Percentiles rank a stretch among this genome's conserved stretches.
Evolutionary conservation across 1,139 yeast species (phyloP).

Genomic region (Yamadazyma songkhlaensis): DNA sequence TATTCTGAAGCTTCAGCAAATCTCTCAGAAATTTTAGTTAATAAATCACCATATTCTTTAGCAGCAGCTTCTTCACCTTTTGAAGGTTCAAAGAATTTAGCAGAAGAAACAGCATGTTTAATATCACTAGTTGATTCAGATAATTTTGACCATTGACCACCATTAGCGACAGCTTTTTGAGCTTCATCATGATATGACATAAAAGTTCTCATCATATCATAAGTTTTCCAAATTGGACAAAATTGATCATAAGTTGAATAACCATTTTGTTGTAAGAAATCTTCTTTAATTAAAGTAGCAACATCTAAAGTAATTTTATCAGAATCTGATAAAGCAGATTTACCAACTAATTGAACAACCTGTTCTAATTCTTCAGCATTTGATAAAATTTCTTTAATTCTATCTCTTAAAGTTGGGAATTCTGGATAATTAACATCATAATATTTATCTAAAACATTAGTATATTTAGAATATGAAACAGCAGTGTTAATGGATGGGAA

Average conservation of each 20-base stretch:
- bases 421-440: slow-evolving; percentile 87
- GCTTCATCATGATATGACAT: slow-evolving; percentile 93
- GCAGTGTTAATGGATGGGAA: slow-evolving; percentile 98
- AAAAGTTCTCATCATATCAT: slow-evolving; percentile 95
- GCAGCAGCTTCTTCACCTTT: slow-evolving; percentile 79
- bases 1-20: slow-evolving; percentile 95
- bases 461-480: slow-evolving; percentile 94
- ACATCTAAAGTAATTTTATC: slow-evolving; percentile 97
- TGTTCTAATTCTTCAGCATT: slow-evolving; percentile 98
- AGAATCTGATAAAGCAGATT: slow-evolving; percentile 92
- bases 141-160: slow-evolving; percentile 92
- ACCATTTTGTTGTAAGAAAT: slow-evolving; percentile 98
- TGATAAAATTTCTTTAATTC: slow-evolving; percentile 89
- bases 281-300: slow-evolving; percentile 88
- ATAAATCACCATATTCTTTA: slow-evolving; percentile 72
- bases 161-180: slow-evolving; percentile 91
- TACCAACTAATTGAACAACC: slow-evolving; percentile 98
- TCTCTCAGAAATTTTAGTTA: slow-evolving; percentile 76
- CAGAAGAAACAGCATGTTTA: slow-evolving; percentile 88
- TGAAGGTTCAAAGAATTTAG: slow-evolving; percentile 95
- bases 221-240: slow-evolving; percentile 99
- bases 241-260: slow-evolving; percentile 96
- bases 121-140: slow-evolving; percentile 86
- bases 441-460: slow-evolving; percentile 79
- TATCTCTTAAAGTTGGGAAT: slow-evolving; percentile 85